Evolutionary conservation across 371 early-diverging fungal species (phyloP), one percentile per base, ranked within the genome.

Genomic region (Capillidium heterosporum): DNA sequence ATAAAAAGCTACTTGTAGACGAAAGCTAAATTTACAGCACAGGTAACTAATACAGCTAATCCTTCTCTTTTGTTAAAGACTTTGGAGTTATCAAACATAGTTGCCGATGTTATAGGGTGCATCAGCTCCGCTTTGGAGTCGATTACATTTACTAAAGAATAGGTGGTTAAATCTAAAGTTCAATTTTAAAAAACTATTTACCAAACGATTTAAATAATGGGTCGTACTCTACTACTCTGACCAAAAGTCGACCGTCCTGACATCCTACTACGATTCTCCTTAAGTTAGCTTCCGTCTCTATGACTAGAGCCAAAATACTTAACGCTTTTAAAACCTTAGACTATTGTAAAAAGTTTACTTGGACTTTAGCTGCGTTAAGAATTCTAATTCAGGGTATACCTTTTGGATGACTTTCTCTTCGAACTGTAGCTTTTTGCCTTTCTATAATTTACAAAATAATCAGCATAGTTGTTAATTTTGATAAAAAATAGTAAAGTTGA

Each of bases 21-120:
- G n/a, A 53, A 31, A 35, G 35, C 53, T 11, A 53, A 24, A 23
- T 53, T 53, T 10, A 53, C 53, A 3, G 53, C 11, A 35, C 35
- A 35, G 19, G 53, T 53, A 31, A 53, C 53, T 23, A 53, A 39
- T n/a, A 53, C 17, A 31, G 31, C 39, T 31, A 44, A 19, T 44
- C 23, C 44, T 44, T 19, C 7, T 13, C 35, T 4, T 35, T 35
- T 35, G 13, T 35, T 35, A 35, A 35, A 35, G 13, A 35, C 35
- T 13, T 35, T 35, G 35, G 35, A 35, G 35, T 49, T 49, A 31
- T 49, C 50, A 27, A 49, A 49, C 11, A 26, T 31, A 8, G 35
- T 24, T 11, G 35, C 8, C 8, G 53, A 53, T 32, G 53, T 27
- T 11, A 53, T 53, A 3, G 53, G 53, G 19, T 32, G 35, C n/a